phyloP scores from a whole-genome alignment of 768 basidiomycete genomes.

The Cubamyces lactineus region DNA sequence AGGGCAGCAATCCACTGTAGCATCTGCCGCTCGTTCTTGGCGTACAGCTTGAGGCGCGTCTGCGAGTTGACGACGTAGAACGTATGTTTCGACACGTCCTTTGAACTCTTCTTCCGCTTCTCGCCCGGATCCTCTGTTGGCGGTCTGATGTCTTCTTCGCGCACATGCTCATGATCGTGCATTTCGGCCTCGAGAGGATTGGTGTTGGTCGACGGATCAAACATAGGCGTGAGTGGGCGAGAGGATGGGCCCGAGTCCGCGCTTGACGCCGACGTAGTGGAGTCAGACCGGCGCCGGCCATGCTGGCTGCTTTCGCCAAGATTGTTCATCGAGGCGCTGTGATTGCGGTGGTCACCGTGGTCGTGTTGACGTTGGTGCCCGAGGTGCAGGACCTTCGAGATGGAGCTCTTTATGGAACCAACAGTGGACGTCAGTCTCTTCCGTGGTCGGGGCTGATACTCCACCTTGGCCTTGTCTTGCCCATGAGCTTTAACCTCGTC shows the following conservation, averaged over 20 bases:
- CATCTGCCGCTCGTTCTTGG: constrained; percentile 96
- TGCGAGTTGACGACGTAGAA: constrained; percentile 95
- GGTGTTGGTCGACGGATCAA: constrained; percentile 80
- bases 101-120: constrained; percentile 49
- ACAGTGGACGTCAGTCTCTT: constrained; percentile 42
- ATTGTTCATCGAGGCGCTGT: constrained; percentile 12
- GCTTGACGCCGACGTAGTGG: constrained; percentile 36
- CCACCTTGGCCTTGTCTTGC: constrained; percentile 8
- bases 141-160: constrained; percentile 32
- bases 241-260: constrained; percentile 35
- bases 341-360: not conserved
- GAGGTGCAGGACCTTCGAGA: constrained; percentile 50
- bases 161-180: constrained; percentile 25
- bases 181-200: constrained; percentile 50
- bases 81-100: constrained; percentile 87
- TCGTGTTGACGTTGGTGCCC: constrained; percentile 8
- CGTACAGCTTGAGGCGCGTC: constrained; percentile 81
- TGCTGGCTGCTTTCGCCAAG: not conserved
- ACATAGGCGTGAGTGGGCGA: constrained; percentile 56
- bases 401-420: constrained; percentile 49
- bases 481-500: constrained; percentile 18
- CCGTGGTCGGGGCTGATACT: constrained; percentile 23
- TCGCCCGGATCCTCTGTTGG: constrained; percentile 37
- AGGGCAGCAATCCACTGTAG: constrained; percentile 94
- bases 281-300: constrained; percentile 8